These are phyloP conservation scores for Protoeuglena noctilucae DNA, from an alignment of 139 green algal genomes.

Conservation along the genomic window DNA sequence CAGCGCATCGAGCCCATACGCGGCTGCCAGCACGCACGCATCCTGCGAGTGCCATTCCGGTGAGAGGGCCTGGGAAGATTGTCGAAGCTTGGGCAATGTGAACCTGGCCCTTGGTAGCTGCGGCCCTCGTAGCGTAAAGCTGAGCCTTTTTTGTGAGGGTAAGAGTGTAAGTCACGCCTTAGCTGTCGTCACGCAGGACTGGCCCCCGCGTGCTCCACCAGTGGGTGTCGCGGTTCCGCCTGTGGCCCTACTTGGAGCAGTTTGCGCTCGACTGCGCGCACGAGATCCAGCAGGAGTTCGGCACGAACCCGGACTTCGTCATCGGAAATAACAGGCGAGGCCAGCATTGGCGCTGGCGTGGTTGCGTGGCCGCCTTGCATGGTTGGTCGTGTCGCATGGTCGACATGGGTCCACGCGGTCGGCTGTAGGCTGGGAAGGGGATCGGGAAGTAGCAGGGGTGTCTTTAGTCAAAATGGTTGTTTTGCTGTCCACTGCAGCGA, in stretches of 20 bases:
- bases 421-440: no score
- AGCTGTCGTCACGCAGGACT: background rate
- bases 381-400: no score
- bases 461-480: background rate
- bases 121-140: slow-evolving; percentile 3
- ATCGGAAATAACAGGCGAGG: no score
- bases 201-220: slow-evolving; percentile 31
- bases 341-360: background rate
- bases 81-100: background rate
- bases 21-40: slow-evolving; percentile 38
- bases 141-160: no score
- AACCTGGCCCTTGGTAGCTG: background rate
- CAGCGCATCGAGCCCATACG: slow-evolving; percentile 53
- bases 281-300: slow-evolving; percentile 39
- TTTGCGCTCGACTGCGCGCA: slow-evolving; percentile 50
- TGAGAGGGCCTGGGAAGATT: slow-evolving; percentile 2
- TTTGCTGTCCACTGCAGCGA: slow-evolving; percentile 61
- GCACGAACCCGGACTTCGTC: slow-evolving; percentile 53
- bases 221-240: slow-evolving; percentile 57
- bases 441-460: no score
- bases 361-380: background rate
- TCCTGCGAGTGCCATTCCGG: slow-evolving; percentile 62
- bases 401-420: no score
- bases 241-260: slow-evolving; percentile 69
- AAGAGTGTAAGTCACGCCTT: no score